Percentiles rank a stretch among this genome's conserved stretches.
phyloP scores from a whole-genome alignment of 768 basidiomycete species.

The Lactifluus subvellereus region DNA sequence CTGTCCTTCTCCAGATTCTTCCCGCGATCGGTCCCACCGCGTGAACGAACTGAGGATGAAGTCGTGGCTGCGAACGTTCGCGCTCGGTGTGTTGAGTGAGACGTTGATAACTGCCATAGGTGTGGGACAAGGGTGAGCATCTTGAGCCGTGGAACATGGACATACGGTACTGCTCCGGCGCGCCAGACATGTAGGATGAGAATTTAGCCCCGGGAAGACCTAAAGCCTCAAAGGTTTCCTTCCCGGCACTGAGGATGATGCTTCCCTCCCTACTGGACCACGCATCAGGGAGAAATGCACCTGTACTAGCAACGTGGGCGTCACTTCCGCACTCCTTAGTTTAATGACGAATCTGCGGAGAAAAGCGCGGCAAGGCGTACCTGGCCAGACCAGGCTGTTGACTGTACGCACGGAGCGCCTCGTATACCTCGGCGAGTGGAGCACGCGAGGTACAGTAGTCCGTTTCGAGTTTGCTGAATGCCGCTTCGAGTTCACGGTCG shows the following conservation, averaged over 20 bases:
- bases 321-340: background rate
- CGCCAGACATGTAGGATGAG: slow-evolving; percentile 43
- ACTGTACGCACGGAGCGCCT: slow-evolving; percentile 32
- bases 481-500: slow-evolving; percentile 33
- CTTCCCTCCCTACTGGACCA: slow-evolving; percentile 65
- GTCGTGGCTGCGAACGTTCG: slow-evolving; percentile 15
- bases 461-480: slow-evolving; percentile 39
- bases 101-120: slow-evolving; percentile 1
- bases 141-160: slow-evolving; percentile 35
- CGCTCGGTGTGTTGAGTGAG: slow-evolving; percentile 3
- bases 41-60: slow-evolving; percentile 11
- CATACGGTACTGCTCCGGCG: slow-evolving; percentile 33
- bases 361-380: slow-evolving; percentile 7
- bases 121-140: slow-evolving; percentile 24
- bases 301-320: slow-evolving; percentile 25
- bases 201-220: slow-evolving; percentile 53
- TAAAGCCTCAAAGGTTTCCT: slow-evolving; percentile 53
- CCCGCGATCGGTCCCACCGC: slow-evolving; percentile 18
- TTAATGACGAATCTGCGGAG: background rate
- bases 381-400: slow-evolving; percentile 23
- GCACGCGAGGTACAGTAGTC: slow-evolving; percentile 42
- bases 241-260: slow-evolving; percentile 50
- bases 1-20: slow-evolving; percentile 19
- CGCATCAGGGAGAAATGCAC: slow-evolving; percentile 38
- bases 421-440: slow-evolving; percentile 41